Percentiles rank a stretch among this genome's conserved stretches.
These are phyloP conservation scores for Globisporangium cylindrosporum DNA, from an alignment of 352 stramenopile genomes.

Conservation along the genomic window DNA sequence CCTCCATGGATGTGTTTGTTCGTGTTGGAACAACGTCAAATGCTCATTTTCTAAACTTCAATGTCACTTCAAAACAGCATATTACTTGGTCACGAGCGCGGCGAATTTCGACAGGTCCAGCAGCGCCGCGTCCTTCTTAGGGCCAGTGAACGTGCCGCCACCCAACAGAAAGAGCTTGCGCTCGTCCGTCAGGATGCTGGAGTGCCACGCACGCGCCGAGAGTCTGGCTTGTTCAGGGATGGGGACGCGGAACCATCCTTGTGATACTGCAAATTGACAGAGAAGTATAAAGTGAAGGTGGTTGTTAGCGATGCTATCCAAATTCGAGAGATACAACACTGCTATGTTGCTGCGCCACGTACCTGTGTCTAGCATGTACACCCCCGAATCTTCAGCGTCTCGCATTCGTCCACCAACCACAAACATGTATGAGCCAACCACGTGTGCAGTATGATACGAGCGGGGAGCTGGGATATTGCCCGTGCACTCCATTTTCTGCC, in stretches of 20 bases:
- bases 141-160: constrained; percentile 58
- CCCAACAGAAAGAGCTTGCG: constrained; percentile 50
- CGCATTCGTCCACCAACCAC: constrained; percentile 59
- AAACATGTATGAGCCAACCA: constrained; percentile 47
- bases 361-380: constrained; percentile 60
- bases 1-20: background rate
- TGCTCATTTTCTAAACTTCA: background rate
- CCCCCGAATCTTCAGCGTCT: constrained; percentile 34
- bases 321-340: too few relatives aligned
- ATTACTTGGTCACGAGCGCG: constrained; percentile 3
- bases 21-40: background rate
- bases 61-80: background rate
- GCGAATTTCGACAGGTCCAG: constrained; percentile 43
- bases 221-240: constrained; percentile 30
- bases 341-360: background rate
- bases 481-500: constrained; percentile 35
- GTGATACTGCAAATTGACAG: constrained; percentile 12
- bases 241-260: constrained; percentile 44
- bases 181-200: constrained; percentile 40
- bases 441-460: constrained; percentile 68
- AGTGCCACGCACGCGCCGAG: constrained; percentile 60
- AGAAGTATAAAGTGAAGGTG: background rate
- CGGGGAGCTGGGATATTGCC: constrained; percentile 45
- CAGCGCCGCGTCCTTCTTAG: constrained; percentile 48
- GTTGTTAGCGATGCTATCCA: background rate